phyloP scores from a whole-genome alignment of 768 basidiomycete species.

The Leccinum pellstonianum region DNA sequence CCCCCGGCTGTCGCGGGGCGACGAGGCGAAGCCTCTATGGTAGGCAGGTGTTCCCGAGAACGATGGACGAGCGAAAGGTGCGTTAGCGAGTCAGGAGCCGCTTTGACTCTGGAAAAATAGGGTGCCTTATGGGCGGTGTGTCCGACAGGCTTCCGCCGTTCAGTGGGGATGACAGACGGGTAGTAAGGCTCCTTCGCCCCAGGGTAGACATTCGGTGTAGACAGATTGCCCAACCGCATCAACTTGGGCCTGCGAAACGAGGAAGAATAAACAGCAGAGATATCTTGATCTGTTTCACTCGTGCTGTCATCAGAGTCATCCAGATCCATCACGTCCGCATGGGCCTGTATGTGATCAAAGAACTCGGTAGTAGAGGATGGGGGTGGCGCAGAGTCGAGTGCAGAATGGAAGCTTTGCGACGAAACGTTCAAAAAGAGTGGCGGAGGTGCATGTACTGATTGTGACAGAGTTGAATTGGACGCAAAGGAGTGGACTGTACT shows the following conservation, averaged over 20 bases:
- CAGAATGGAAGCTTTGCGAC: slow-evolving; percentile 39
- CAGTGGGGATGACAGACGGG: slow-evolving; percentile 33
- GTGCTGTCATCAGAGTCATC: slow-evolving; percentile 54
- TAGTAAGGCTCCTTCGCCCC: slow-evolving; percentile 37
- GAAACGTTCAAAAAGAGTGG: slow-evolving; percentile 48
- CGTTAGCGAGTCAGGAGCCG: slow-evolving; percentile 31
- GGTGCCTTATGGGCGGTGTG: slow-evolving; percentile 45
- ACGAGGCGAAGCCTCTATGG: slow-evolving; percentile 9
- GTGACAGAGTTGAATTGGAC: slow-evolving; percentile 27
- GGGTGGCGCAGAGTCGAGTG: slow-evolving; percentile 60
- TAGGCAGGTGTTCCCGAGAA: slow-evolving; percentile 40
- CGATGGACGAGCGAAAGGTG: slow-evolving; percentile 39
- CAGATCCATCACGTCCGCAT: slow-evolving; percentile 72
- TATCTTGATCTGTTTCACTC: slow-evolving; percentile 40
- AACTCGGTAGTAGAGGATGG: slow-evolving; percentile 68
- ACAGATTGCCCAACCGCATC: slow-evolving; percentile 68
- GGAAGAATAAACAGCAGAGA: slow-evolving; percentile 29
- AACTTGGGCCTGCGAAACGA: slow-evolving; percentile 39
- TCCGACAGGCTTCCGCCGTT: slow-evolving; percentile 50
- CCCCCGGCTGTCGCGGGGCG: slow-evolving; percentile 16
- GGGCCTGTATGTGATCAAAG: slow-evolving; percentile 71
- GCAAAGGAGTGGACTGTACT: slow-evolving; percentile 32
- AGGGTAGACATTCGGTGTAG: slow-evolving; percentile 60
- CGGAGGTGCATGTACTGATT: slow-evolving; percentile 15
- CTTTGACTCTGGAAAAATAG: slow-evolving; percentile 49